Evolutionary conservation across 495 filamentous ascomycete genomes (phyloP).

Genomic region (Neurospora sp.): DNA sequence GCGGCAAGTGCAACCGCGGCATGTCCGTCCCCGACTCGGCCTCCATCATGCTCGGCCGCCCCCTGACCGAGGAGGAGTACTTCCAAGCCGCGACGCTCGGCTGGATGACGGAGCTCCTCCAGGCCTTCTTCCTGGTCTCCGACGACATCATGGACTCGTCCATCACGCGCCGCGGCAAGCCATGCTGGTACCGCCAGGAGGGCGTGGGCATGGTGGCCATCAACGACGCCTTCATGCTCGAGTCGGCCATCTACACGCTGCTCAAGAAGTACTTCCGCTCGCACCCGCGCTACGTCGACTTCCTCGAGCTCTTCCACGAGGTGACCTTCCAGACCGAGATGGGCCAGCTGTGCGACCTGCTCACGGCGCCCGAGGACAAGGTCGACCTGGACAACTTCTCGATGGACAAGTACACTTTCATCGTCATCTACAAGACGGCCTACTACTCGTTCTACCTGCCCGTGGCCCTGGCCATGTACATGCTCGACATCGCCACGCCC

Average conservation of each 20-base stretch:
- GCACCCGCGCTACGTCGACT: slow-evolving; percentile 76
- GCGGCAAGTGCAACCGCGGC: slow-evolving; percentile 97
- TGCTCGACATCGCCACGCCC: slow-evolving; percentile 68
- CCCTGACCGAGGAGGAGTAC: slow-evolving; percentile 69
- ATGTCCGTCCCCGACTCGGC: slow-evolving; percentile 93
- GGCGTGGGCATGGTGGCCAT: slow-evolving; percentile 90
- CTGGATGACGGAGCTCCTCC: slow-evolving; percentile 95
- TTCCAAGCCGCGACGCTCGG: slow-evolving; percentile 76
- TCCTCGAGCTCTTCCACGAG: slow-evolving; percentile 94
- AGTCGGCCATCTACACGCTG: slow-evolving; percentile 77
- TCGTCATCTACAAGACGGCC: slow-evolving; percentile 98
- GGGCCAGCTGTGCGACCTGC: slow-evolving; percentile 85
- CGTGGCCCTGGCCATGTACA: slow-evolving; percentile 79
- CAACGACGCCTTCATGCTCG: slow-evolving; percentile 97
- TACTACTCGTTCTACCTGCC: slow-evolving; percentile 99
- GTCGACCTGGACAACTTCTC: slow-evolving; percentile 88
- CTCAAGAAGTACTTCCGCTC: slow-evolving; percentile 86
- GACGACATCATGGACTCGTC: slow-evolving; percentile 98
- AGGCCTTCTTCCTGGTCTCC: slow-evolving; percentile 97
- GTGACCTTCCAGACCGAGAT: slow-evolving; percentile 86
- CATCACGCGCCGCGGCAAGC: slow-evolving; percentile 83
- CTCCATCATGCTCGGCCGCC: slow-evolving; percentile 61
- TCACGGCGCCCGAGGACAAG: slow-evolving; percentile 89
- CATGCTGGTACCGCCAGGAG: slow-evolving; percentile 89
- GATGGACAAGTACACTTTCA: slow-evolving; percentile 92